Conservation (phyloP, 2,329 filamentous ascomycete genomes). For the Plenodomus tracheiphilus region DNA sequence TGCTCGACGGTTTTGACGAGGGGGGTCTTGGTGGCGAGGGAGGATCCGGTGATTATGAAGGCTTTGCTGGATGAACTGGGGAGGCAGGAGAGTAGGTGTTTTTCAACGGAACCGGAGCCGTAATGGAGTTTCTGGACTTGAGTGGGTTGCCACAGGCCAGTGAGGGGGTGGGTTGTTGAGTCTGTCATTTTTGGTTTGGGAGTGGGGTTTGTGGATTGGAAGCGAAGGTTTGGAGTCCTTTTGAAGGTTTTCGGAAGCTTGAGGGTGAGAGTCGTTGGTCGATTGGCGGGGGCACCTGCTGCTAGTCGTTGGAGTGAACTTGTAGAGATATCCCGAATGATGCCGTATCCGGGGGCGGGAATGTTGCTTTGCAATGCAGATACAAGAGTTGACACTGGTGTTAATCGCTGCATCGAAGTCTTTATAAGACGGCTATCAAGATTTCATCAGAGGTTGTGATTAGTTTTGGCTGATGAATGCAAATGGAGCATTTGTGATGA, state of each 20-base stretch:
- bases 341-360: no score
- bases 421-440: no score
- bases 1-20: conserved; percentile 57
- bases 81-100: conserved; percentile 52
- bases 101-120: conserved; percentile 52
- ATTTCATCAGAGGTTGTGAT: not conserved
- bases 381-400: no score
- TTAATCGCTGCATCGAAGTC: no score
- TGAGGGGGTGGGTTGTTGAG: conserved; percentile 49
- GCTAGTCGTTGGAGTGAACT: not conserved
- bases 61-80: conserved; percentile 54
- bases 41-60: conserved; percentile 61
- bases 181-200: conserved; percentile 43
- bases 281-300: not conserved
- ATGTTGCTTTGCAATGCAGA: no score
- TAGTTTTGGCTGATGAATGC: no score
- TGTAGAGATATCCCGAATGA: no score
- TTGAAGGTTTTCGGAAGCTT: not conserved
- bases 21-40: conserved; percentile 57
- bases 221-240: not conserved
- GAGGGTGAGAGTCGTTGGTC: not conserved
- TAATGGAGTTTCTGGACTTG: conserved; percentile 57
- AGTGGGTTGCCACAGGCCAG: conserved; percentile 56
- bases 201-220: no score
- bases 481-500: no score